Percentiles rank a stretch among this genome's conserved stretches.
phyloP scores from a whole-genome alignment of 345 rosid genomes.

The Acer campestre region DNA sequence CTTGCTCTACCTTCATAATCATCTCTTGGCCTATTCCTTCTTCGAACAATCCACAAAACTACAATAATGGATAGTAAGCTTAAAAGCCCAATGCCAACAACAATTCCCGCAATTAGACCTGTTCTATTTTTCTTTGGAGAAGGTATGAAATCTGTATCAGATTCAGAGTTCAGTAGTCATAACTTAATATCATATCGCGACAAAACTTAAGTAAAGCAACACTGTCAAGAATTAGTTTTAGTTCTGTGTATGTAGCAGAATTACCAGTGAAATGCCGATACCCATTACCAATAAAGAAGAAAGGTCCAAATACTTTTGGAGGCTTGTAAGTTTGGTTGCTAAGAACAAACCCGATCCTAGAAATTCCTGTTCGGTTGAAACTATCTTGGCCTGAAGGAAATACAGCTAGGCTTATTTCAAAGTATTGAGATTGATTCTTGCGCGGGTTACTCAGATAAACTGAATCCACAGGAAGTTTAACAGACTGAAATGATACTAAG shows the following conservation, averaged over 20 bases:
- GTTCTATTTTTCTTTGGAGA: too few species aligned
- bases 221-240: conserved; percentile 28
- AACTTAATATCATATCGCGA: too few species aligned
- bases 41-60: too few species aligned
- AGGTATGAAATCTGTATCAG: too few species aligned
- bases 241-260: conserved; percentile 16
- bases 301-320: conserved; percentile 52
- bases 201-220: conserved; percentile 11
- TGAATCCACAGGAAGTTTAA: conserved; percentile 64
- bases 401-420: conserved; percentile 44
- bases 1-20: too few species aligned
- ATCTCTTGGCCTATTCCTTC: too few species aligned
- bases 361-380: conserved; percentile 52
- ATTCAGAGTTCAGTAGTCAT: too few species aligned
- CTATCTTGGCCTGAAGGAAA: conserved; percentile 54
- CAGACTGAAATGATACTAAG: conserved; percentile 24
- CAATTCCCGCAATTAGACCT: too few species aligned
- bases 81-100: too few species aligned
- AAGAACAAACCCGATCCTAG: conserved; percentile 46
- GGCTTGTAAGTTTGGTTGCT: conserved; percentile 44
- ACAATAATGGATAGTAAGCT: too few species aligned
- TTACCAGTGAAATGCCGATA: conserved; percentile 58
- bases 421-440: conserved; percentile 44
- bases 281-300: conserved; percentile 36
- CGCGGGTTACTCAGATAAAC: conserved; percentile 56